phyloP scores from a whole-genome alignment of 208 protist genomes.

The Leishmania arabica region DNA sequence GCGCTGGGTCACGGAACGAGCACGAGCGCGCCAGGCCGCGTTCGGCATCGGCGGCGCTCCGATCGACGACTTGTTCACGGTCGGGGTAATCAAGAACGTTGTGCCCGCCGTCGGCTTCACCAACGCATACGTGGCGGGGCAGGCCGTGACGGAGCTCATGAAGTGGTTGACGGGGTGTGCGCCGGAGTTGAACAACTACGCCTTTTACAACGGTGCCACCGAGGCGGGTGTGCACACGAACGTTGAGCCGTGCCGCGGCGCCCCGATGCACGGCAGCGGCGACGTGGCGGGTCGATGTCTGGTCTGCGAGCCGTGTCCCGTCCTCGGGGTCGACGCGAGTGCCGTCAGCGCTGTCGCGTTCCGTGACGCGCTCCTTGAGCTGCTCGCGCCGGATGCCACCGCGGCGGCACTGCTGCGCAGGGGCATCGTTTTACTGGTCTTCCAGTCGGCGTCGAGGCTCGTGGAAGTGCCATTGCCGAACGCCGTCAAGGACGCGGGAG shows the following conservation, averaged over 20 bases:
- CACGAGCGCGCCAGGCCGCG: constrained; percentile 80
- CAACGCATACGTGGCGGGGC: constrained; percentile 96
- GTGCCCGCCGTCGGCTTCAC: constrained; percentile 99
- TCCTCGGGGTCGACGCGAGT: constrained; percentile 28
- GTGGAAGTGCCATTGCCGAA: constrained; percentile 14
- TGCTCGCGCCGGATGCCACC: not conserved
- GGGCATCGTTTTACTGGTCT: constrained; percentile 15
- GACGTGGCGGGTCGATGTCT: constrained; percentile 38
- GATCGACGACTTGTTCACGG: constrained; percentile 89
- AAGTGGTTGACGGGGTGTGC: constrained; percentile 91
- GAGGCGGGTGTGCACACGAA: constrained; percentile 32
- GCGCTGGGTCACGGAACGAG: constrained; percentile 80
- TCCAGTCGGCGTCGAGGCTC: constrained; percentile 7
- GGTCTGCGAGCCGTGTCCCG: constrained; percentile 62
- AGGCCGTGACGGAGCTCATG: constrained; percentile 93
- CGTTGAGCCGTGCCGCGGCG: constrained; percentile 23
- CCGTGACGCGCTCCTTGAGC: constrained; percentile 22
- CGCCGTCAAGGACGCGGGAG: not conserved
- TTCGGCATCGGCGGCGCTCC: constrained; percentile 92
- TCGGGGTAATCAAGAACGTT: constrained; percentile 98
- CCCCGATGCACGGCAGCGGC: constrained; percentile 20
- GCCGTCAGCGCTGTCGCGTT: constrained; percentile 26
- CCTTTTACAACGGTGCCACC: constrained; percentile 90
- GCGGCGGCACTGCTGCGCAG: constrained; percentile 3
- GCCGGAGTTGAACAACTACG: constrained; percentile 91